These are phyloP conservation scores for Globisporangium abappressorium DNA, from an alignment of 352 stramenopile species.

Conservation along the genomic window DNA sequence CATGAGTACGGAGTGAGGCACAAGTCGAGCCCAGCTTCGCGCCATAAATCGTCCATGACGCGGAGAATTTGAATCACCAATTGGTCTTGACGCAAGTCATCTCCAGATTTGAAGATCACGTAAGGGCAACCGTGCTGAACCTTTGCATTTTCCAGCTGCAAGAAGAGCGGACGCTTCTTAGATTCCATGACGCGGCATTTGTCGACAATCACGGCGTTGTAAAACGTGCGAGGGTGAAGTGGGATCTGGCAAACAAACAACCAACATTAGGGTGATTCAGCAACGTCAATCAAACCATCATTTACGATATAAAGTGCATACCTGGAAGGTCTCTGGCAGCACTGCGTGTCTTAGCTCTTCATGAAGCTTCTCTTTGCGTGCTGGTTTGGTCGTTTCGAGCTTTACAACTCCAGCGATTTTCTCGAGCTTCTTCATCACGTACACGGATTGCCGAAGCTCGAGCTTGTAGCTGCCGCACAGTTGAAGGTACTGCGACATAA, in stretches of 20 bases:
- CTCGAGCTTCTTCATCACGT: slow-evolving; percentile 91
- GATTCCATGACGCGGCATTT: slow-evolving; percentile 92
- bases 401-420: slow-evolving; percentile 71
- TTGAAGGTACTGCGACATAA: slow-evolving; percentile 80
- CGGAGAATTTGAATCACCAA: slow-evolving; percentile 90
- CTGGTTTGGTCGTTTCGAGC: slow-evolving; percentile 30
- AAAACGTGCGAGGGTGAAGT: slow-evolving; percentile 82
- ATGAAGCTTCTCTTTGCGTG: slow-evolving; percentile 52
- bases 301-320: neutral
- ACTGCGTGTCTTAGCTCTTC: slow-evolving; percentile 46
- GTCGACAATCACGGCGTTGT: slow-evolving; percentile 65
- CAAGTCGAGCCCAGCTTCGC: slow-evolving; percentile 79
- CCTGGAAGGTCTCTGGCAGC: slow-evolving; percentile 84
- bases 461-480: slow-evolving; percentile 87
- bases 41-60: slow-evolving; percentile 91
- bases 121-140: slow-evolving; percentile 51
- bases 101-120: slow-evolving; percentile 92
- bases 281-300: neutral
- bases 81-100: slow-evolving; percentile 93
- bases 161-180: slow-evolving; percentile 90
- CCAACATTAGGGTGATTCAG: neutral
- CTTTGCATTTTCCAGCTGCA: slow-evolving; percentile 82
- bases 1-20: slow-evolving; percentile 85
- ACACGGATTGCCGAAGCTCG: slow-evolving; percentile 89
- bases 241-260: slow-evolving; percentile 46